A percentile compares a stretch with the other conserved stretches of the same genome.
Evolutionary conservation across 176 grass and related monocot species (phyloP).

Genomic region (Ensete ventricosum): DNA sequence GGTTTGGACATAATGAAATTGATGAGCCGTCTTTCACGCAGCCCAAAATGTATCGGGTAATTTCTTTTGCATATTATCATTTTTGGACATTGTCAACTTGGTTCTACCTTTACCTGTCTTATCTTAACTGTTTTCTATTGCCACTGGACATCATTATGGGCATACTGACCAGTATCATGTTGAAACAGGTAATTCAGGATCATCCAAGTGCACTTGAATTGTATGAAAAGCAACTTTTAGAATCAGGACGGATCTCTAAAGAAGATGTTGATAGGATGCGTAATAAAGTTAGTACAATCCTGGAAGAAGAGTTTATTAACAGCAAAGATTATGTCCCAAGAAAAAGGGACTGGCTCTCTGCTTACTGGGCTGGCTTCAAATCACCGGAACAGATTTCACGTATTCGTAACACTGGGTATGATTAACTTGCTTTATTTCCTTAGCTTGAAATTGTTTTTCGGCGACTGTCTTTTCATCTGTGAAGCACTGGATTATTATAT

Average conservation of each 20-base stretch:
- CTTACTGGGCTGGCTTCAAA: slow-evolving; percentile 97
- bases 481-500: slow-evolving; percentile 4
- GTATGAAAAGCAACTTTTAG: slow-evolving; percentile 70
- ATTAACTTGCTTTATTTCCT: not conserved
- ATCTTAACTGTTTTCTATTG: not conserved
- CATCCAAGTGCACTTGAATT: slow-evolving; percentile 69
- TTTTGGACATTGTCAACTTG: too few species aligned
- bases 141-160: not conserved
- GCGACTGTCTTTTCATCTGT: slow-evolving; percentile 2
- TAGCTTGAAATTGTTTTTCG: slow-evolving; percentile 7
- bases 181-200: slow-evolving; percentile 70
- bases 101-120: not conserved
- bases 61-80: not conserved
- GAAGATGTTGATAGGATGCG: slow-evolving; percentile 62
- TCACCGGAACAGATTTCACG: slow-evolving; percentile 96
- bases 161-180: not conserved
- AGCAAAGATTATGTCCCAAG: slow-evolving; percentile 89
- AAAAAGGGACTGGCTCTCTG: slow-evolving; percentile 83
- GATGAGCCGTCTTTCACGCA: slow-evolving; percentile 96
- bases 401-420: slow-evolving; percentile 79
- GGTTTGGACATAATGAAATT: slow-evolving; percentile 93
- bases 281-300: slow-evolving; percentile 63
- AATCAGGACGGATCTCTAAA: slow-evolving; percentile 49
- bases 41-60: slow-evolving; percentile 29
- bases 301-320: slow-evolving; percentile 78